Base-by-base conservation (phyloP, 2,329 filamentous ascomycete genomes). In the Geosmithia flava region DNA sequence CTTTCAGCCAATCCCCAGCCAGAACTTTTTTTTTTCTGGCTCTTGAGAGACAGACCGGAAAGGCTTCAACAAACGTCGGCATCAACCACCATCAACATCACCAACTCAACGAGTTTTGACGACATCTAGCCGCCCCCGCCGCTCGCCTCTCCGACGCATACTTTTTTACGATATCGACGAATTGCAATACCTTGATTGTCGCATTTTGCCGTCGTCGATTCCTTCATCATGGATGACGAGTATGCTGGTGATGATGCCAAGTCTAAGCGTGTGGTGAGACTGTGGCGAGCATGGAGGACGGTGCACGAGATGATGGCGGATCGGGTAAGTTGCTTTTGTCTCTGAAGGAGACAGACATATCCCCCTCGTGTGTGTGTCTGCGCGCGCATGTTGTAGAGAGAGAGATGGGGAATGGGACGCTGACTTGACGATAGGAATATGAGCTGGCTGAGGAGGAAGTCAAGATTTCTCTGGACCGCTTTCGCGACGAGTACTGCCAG, bases 281-380 rank as follows among this genome's bases (percentile, higher is more conserved):
- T 96, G 56, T 98, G 93, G 91, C 86, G 91, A 66, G 88, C 90
- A 58, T 94, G 87, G 80, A 81, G 82, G 67, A 98, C 93, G 8
- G 82, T 89, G 45, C 88, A 95, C 67, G 87, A 98, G 75, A 95
- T 98, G 91, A 84, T 93, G 57, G 75, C 78, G 52, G 93, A 97
- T 66, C 74, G 91, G 65, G 90, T 95, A 78, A 59, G 85, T 44
- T 42, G n/a, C 42, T 15, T 20, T n/a, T n/a, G n/a, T n/a, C n/a
- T n/a, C n/a, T n/a, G n/a, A n/a, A n/a, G n/a, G n/a, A n/a, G n/a
- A n/a, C 20, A 13, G 13, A 42, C 33, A n/a, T 42, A 6, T 20
- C 37, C 37, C 17, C 37, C 37, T 40, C 37, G n/a, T n/a, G n/a
- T n/a, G n/a, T 13, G 15, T 40, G 20, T 16, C 3, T 16, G 40